A percentile compares a stretch with the other conserved stretches of the same genome.
Evolutionary conservation across 2,329 filamentous ascomycete species (phyloP).

Genomic region (Paracamarosporium sp.): DNA sequence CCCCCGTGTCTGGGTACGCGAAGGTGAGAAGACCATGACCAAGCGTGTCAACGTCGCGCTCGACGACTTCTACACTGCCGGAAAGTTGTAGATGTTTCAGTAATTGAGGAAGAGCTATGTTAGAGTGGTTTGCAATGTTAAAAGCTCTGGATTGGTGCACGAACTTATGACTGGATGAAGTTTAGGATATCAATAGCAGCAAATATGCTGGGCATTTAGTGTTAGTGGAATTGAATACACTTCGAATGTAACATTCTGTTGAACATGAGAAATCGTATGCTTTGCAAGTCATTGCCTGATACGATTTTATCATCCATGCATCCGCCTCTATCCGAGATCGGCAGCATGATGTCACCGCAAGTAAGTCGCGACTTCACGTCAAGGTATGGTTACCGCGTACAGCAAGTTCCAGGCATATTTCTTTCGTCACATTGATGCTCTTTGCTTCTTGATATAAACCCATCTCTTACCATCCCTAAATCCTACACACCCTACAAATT

Average conservation of each 20-base stretch:
- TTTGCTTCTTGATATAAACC: background rate
- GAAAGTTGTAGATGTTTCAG: conserved; percentile 68
- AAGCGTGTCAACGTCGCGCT: conserved; percentile 79
- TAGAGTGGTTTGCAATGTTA: background rate
- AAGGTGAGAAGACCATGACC: conserved; percentile 95
- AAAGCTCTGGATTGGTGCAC: conserved; percentile 20
- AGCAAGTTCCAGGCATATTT: background rate
- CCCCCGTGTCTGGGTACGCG: conserved; percentile 92
- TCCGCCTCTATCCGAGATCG: background rate
- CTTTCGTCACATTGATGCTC: conserved; percentile 2
- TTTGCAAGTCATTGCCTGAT: background rate
- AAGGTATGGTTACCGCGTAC: background rate
- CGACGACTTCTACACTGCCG: conserved; percentile 87
- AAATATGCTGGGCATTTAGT: background rate
- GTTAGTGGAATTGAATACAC: background rate
- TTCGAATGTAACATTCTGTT: conserved; percentile 4
- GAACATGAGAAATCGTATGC: background rate
- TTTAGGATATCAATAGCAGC: conserved; percentile 1
- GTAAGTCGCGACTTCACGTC: background rate
- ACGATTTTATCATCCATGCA: background rate
- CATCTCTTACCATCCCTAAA: background rate
- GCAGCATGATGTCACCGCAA: conserved; percentile 4
- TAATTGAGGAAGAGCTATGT: background rate
- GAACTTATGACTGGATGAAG: conserved; percentile 8
- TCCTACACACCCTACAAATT: conserved; percentile 9